These are phyloP conservation scores for Erodium maritimum DNA, from an alignment of 345 rosid genomes.

Conservation along the genomic window DNA sequence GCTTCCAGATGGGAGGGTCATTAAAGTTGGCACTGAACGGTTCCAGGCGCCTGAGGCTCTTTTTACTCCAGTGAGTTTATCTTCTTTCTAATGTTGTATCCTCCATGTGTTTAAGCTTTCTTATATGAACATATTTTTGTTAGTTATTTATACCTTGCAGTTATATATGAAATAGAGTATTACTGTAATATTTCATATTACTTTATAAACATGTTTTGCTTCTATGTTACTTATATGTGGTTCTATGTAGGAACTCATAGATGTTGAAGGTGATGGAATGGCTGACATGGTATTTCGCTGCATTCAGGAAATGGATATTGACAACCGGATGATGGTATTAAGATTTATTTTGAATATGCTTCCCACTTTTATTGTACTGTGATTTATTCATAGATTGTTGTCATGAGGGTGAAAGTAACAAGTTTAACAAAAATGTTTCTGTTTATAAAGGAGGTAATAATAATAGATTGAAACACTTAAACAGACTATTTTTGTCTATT, in stretches of 20 bases:
- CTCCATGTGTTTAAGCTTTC: background rate
- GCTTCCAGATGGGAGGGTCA: conserved; percentile 95
- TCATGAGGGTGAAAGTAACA: no score
- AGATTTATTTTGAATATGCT: conserved; percentile 4
- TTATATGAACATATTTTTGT: no score
- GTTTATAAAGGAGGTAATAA: no score
- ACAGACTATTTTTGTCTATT: no score
- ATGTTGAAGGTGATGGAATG: conserved; percentile 99
- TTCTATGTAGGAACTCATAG: conserved; percentile 69
- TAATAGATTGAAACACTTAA: no score
- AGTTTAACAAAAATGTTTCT: no score
- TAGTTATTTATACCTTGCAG: background rate
- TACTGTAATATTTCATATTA: conserved; percentile 1
- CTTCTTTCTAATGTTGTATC: conserved; percentile 2
- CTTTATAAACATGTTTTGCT: background rate
- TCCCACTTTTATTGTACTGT: background rate
- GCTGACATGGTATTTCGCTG: conserved; percentile 99
- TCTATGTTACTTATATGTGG: conserved; percentile 2
- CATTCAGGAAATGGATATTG: conserved; percentile 99
- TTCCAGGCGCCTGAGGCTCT: conserved; percentile 99
- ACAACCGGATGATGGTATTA: conserved; percentile 87
- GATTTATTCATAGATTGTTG: no score
- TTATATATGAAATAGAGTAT: background rate
- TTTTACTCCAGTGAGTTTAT: conserved; percentile 72
- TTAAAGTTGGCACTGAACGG: conserved; percentile 98